These are phyloP conservation scores for Saururus chinensis DNA, from an alignment of 164 flowering plant genomes.

Conservation along the genomic window DNA sequence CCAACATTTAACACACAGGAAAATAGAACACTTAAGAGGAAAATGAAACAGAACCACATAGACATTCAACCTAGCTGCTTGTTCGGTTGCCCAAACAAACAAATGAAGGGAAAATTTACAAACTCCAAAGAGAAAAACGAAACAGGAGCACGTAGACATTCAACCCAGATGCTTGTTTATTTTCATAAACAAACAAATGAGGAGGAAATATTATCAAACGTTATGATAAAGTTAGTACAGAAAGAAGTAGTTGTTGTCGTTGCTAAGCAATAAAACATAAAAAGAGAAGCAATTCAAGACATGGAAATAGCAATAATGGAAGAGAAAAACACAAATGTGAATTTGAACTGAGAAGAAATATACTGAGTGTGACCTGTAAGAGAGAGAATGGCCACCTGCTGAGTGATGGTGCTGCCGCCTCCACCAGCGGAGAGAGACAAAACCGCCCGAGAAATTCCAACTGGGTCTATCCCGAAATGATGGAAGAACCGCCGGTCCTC, in stretches of 20 bases:
- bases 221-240: not conserved
- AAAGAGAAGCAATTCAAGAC: not conserved
- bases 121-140: too few species aligned
- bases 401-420: slow-evolving; percentile 46
- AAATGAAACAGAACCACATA: too few species aligned
- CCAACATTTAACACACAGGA: not conserved
- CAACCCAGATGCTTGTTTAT: too few species aligned
- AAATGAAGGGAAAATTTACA: not conserved
- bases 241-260: not conserved
- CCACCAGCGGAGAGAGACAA: slow-evolving; percentile 27
- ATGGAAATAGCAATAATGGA: not conserved
- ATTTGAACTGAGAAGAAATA: not conserved
- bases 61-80: too few species aligned
- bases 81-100: not conserved
- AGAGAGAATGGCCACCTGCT: slow-evolving; percentile 22
- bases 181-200: too few species aligned
- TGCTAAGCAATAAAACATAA: not conserved
- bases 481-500: slow-evolving; percentile 36
- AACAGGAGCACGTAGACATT: too few species aligned
- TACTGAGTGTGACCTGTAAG: not conserved
- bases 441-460: slow-evolving; percentile 31
- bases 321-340: not conserved
- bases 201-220: too few species aligned
- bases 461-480: slow-evolving; percentile 34
- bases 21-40: too few species aligned